These are phyloP conservation scores for Pseudoturritis turrita DNA, from an alignment of 345 rosid genomes.

Conservation along the genomic window DNA sequence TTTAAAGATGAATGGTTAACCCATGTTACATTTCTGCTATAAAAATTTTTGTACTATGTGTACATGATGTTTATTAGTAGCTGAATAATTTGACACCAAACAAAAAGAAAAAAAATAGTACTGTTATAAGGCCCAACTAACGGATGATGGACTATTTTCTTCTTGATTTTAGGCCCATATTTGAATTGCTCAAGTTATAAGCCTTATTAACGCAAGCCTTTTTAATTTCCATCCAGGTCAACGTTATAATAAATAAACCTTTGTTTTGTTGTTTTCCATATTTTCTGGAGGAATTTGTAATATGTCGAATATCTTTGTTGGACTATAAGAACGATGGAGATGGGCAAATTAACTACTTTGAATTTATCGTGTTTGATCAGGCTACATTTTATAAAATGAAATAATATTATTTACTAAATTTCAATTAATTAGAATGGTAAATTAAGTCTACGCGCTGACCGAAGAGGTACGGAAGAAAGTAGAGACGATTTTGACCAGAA, in stretches of 20 bases:
- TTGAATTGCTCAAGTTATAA: no score
- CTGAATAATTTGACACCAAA: not conserved
- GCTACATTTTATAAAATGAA: not conserved
- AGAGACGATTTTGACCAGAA: slow-evolving; percentile 3
- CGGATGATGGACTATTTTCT: no score
- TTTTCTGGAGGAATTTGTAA: not conserved
- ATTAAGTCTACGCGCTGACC: not conserved
- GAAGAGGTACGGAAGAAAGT: not conserved
- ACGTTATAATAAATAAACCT: no score
- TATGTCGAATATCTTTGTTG: not conserved
- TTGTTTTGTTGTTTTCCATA: not conserved
- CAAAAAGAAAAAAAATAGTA: not conserved
- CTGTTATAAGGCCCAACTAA: not conserved
- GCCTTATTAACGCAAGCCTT: no score
- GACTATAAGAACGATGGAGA: not conserved
- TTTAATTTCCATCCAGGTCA: no score
- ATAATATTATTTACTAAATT: not conserved
- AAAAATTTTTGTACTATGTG: not conserved
- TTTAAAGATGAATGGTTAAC: not conserved
- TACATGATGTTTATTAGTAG: slow-evolving; percentile 22
- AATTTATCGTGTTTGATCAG: not conserved
- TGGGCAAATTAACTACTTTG: not conserved
- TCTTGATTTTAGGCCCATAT: no score
- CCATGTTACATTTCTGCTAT: not conserved
- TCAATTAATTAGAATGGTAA: not conserved